Evolutionary conservation across 1,284 basidiomycete genomes (phyloP), one percentile per base, ranked within the genome.

Genomic region (Sanghuangporus weigelae): DNA sequence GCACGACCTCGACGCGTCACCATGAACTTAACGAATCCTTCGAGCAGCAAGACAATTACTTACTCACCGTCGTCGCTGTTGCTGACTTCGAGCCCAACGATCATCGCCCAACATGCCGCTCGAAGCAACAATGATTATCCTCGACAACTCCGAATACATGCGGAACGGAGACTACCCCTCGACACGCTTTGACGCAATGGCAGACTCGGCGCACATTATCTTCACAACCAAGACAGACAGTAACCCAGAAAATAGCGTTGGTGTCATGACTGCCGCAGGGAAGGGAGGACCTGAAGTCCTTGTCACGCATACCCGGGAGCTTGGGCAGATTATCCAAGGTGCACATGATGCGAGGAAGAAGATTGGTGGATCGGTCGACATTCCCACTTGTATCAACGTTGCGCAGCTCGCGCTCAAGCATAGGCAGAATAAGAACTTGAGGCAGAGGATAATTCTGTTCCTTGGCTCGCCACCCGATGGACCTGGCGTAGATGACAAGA

Each of bases 341-440:
- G 76, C 96, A 59, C 92, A 95, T 78, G 74, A 79, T 8, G 83
- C 87, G 39, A 81, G 86, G 51, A 76, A 80, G 55, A 86, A 84
- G 72, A 86, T 98, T 67, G 87, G 88, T 50, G 95, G 96, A 35
- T 78, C 81, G 63, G 86, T 90, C 69, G 93, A 96, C 75, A 85
- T 99, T 60, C 84, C 87, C 7, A 98, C 95, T 2, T 90, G 93
- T 8, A 90, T 99, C 71, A 90, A 93, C 67, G 88, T 98, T 55
- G 96, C 96, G 0, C 95, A 96, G 73, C 89, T 99, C 54, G 96
- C 97, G 0, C 83, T 99, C 65, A 99, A 99, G 77, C 96, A 99
- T 74, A 83, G 97, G 65, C 94, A 96, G 77, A 98, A 99, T 83
- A 99, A 99, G 85, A 97, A 95, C 72, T 90, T 97, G 59, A 88